Evolutionary conservation across 202 grass and related monocot species (phyloP).

Genomic region (Cymbopogon flexuosus): DNA sequence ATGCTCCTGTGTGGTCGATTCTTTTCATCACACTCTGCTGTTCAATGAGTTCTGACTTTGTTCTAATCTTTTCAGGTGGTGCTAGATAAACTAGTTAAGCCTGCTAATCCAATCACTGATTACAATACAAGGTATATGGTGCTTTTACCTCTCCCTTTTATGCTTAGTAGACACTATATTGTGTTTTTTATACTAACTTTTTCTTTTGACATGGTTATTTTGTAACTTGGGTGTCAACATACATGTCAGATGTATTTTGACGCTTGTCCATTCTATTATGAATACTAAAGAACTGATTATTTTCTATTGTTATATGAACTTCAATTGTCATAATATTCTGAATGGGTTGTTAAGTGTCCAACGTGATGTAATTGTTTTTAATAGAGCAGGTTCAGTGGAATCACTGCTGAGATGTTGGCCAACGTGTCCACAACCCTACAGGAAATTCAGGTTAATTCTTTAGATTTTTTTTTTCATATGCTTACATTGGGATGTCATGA

Average conservation of each 20-base stretch:
- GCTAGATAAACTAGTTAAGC: conserved; percentile 91
- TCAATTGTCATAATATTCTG: conserved; percentile 11
- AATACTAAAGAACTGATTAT: background rate
- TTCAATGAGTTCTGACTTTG: background rate
- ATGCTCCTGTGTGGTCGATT: conserved; percentile 1
- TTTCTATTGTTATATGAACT: background rate
- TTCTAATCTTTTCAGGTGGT: conserved; percentile 65
- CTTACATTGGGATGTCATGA: background rate
- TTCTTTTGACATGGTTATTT: background rate
- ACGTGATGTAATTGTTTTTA: conserved; percentile 21
- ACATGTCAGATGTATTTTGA: conserved; percentile 1
- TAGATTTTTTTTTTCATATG: conserved; percentile 16
- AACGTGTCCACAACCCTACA: conserved; percentile 75
- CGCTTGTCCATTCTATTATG: conserved; percentile 9
- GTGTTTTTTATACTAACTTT: conserved; percentile 1
- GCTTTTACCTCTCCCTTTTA: conserved; percentile 19
- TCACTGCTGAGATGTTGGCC: conserved; percentile 81
- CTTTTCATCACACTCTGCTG: conserved; percentile 11
- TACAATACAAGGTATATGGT: conserved; percentile 84
- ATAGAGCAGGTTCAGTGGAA: conserved; percentile 77
- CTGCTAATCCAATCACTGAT: conserved; percentile 72
- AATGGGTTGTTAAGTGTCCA: background rate
- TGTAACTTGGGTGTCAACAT: conserved; percentile 2
- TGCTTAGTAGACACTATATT: background rate
- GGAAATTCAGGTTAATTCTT: conserved; percentile 74